phyloP scores from a whole-genome alignment of 2,329 filamentous ascomycete genomes.

The Curvularia eragrostidis region DNA sequence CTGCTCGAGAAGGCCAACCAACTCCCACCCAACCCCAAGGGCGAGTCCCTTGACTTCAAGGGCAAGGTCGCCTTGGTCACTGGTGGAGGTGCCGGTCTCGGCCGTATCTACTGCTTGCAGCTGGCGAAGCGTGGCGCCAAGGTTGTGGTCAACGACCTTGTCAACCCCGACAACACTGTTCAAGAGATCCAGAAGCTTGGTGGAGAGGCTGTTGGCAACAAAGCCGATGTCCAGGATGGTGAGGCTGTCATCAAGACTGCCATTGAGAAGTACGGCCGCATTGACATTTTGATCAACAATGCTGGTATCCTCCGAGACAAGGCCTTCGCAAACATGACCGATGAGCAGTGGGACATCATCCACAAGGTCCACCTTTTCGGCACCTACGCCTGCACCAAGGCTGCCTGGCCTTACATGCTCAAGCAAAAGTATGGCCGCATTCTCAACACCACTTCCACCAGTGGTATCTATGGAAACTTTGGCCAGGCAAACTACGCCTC shows the following conservation, averaged over 20 bases:
- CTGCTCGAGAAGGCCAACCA: slow-evolving; percentile 58
- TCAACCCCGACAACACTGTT: slow-evolving; percentile 88
- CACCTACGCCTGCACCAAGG: slow-evolving; percentile 96
- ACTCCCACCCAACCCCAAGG: slow-evolving; percentile 42
- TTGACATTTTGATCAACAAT: slow-evolving; percentile 97
- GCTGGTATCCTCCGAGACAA: slow-evolving; percentile 97
- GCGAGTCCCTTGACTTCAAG: slow-evolving; percentile 46
- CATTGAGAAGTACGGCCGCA: slow-evolving; percentile 89
- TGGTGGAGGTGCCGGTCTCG: slow-evolving; percentile 65
- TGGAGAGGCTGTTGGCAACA: slow-evolving; percentile 89
- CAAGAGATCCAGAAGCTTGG: slow-evolving; percentile 89
- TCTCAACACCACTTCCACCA: slow-evolving; percentile 95
- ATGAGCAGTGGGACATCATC: slow-evolving; percentile 90
- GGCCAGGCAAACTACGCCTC: slow-evolving; percentile 98
- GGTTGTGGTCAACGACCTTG: slow-evolving; percentile 94
- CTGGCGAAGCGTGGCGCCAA: slow-evolving; percentile 85
- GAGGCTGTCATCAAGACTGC: slow-evolving; percentile 90
- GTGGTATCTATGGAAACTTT: slow-evolving; percentile 98
- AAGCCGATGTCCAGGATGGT: slow-evolving; percentile 91
- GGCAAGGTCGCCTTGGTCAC: slow-evolving; percentile 49
- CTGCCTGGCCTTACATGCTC: slow-evolving; percentile 95
- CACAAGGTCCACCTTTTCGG: slow-evolving; percentile 91
- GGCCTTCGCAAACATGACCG: slow-evolving; percentile 97
- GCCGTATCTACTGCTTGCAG: slow-evolving; percentile 85
- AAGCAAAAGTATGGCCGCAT: slow-evolving; percentile 99